phyloP scores from a whole-genome alignment of 495 filamentous ascomycete genomes.

The Lophiotrema nucula region DNA sequence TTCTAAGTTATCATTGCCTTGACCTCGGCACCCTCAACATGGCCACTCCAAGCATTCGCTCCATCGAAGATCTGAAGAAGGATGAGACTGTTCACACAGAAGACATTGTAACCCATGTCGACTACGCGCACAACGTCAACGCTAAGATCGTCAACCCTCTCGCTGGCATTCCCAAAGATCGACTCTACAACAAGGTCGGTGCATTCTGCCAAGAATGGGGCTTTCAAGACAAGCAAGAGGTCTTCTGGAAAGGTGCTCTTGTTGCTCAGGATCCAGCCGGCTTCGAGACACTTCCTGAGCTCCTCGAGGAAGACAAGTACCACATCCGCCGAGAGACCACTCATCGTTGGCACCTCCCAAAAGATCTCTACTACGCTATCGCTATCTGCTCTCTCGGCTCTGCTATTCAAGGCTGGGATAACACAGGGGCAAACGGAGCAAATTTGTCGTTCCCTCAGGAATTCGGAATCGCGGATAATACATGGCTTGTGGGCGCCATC shows the following conservation, averaged over 20 bases:
- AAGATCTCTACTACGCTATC: not conserved
- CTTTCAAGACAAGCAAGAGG: not conserved
- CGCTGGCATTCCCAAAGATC: not conserved
- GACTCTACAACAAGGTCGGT: not conserved
- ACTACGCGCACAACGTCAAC: too few relatives aligned
- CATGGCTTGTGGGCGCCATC: conserved; percentile 4
- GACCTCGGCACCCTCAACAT: too few relatives aligned
- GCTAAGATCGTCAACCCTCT: not conserved
- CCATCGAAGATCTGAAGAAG: too few relatives aligned
- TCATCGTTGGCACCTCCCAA: conserved; percentile 6
- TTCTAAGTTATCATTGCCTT: too few relatives aligned
- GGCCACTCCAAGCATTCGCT: too few relatives aligned
- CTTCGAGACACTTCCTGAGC: not conserved
- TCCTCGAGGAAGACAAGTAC: conserved; percentile 4
- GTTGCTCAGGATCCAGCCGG: conserved; percentile 1
- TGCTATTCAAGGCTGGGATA: conserved; percentile 19
- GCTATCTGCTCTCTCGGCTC: conserved; percentile 4
- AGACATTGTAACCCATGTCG: too few relatives aligned
- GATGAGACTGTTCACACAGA: too few relatives aligned
- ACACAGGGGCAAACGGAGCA: conserved; percentile 15
- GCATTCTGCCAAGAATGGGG: not conserved
- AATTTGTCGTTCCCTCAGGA: conserved; percentile 10
- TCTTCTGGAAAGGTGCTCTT: not conserved
- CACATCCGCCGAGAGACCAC: not conserved
- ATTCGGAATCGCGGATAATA: not conserved